phyloP scores from a whole-genome alignment of 2,329 filamentous ascomycete genomes.

The Fusarium phyllophilum region DNA sequence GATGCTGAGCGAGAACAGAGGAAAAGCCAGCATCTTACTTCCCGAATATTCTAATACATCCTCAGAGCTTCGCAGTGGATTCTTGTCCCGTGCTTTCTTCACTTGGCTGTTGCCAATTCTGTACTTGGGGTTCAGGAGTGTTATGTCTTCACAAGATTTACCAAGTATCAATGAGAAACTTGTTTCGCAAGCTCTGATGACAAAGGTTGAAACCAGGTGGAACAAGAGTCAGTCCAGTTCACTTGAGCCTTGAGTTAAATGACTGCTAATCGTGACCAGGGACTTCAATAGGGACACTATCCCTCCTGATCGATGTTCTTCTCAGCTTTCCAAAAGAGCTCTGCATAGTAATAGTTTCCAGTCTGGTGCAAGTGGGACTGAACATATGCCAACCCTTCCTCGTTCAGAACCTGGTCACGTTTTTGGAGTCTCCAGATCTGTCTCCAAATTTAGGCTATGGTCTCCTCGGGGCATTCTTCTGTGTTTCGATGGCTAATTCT shows the following conservation, averaged over 20 bases:
- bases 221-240: background rate
- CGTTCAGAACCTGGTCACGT: background rate
- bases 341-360: background rate
- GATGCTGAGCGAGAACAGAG: background rate
- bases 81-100: background rate
- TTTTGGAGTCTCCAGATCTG: background rate
- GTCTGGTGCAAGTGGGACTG: background rate
- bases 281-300: background rate
- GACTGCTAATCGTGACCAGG: background rate
- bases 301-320: background rate
- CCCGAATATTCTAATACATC: background rate
- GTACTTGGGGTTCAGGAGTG: background rate
- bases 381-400: conserved; percentile 1
- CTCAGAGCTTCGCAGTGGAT: background rate
- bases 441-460: background rate
- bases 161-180: background rate
- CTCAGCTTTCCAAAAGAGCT: background rate
- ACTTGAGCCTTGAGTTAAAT: too few relatives aligned
- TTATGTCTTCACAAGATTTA: background rate
- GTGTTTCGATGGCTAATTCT: background rate
- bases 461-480: conserved; percentile 1
- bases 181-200: background rate
- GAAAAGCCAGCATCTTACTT: background rate
- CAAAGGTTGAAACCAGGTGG: background rate
- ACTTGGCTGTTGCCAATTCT: background rate